Evolutionary conservation across 2,329 filamentous ascomycete genomes (phyloP).

Genomic region (Fusarium phyllophilum): DNA sequence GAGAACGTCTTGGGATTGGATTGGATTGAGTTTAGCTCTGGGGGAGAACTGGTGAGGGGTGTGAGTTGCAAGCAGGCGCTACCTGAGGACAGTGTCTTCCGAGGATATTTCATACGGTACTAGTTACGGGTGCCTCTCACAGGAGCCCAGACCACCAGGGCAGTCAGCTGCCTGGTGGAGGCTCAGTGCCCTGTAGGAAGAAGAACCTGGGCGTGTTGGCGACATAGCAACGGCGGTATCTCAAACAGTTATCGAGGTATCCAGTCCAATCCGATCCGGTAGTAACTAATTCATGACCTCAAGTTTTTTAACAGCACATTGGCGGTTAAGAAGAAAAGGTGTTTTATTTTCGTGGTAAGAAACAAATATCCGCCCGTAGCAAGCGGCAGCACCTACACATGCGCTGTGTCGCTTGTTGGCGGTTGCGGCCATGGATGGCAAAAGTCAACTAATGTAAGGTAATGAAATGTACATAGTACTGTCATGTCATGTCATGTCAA

Average conservation of each 20-base stretch:
- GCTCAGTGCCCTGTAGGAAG: slow-evolving; percentile 16
- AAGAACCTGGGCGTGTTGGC: slow-evolving; percentile 17
- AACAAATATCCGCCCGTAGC: slow-evolving; percentile 21
- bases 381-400: slow-evolving; percentile 19
- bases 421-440: neutral
- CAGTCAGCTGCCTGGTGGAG: slow-evolving; percentile 32
- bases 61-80: slow-evolving; percentile 30
- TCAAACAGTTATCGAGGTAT: slow-evolving; percentile 29
- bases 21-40: slow-evolving; percentile 44
- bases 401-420: slow-evolving; percentile 6
- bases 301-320: slow-evolving; percentile 7
- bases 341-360: slow-evolving; percentile 25
- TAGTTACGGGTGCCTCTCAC: slow-evolving; percentile 14
- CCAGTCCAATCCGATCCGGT: slow-evolving; percentile 18
- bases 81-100: slow-evolving; percentile 25
- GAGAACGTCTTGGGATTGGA: slow-evolving; percentile 42
- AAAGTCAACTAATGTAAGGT: neutral
- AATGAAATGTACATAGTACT: neutral
- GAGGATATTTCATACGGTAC: slow-evolving; percentile 16
- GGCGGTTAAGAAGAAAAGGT: slow-evolving; percentile 11
- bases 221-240: slow-evolving; percentile 41
- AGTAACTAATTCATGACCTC: neutral
- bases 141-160: neutral
- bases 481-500: neutral
- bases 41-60: slow-evolving; percentile 35